Percentiles rank a stretch among this genome's conserved stretches.
Conservation (phyloP, 1,284 basidiomycete species). For the Ceratobasidium sp. region DNA sequence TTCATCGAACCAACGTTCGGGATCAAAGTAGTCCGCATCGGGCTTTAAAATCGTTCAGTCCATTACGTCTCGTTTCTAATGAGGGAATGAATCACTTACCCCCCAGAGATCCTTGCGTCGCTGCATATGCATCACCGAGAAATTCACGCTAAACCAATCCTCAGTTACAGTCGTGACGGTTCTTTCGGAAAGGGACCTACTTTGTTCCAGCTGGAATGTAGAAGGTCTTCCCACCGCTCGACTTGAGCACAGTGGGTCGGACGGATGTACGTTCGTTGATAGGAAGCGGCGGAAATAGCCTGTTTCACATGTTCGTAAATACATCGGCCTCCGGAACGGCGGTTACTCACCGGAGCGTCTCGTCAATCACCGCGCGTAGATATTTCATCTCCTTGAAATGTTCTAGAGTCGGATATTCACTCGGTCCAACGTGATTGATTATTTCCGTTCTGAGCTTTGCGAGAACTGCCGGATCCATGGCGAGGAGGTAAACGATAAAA, state of each 20-base stretch:
- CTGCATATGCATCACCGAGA: conserved; percentile 71
- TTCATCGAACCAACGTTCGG: conserved; percentile 69
- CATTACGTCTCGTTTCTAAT: not conserved
- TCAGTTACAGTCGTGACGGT: conserved; percentile 7
- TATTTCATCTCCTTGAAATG: conserved; percentile 48
- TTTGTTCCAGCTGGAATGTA: conserved; percentile 66
- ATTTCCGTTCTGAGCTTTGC: conserved; percentile 49
- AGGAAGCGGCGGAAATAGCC: conserved; percentile 69
- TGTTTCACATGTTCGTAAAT: conserved; percentile 13
- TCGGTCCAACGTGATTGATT: conserved; percentile 41
- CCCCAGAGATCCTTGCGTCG: conserved; percentile 73
- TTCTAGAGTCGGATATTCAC: conserved; percentile 41
- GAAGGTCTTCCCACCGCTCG: conserved; percentile 59
- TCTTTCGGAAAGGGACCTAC: conserved; percentile 53
- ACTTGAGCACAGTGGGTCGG: conserved; percentile 49
- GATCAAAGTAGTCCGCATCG: conserved; percentile 64
- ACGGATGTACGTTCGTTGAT: conserved; percentile 18
- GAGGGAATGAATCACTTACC: not conserved
- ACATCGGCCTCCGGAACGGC: not conserved
- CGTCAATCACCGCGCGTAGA: conserved; percentile 21
- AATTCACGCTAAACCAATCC: conserved; percentile 56
- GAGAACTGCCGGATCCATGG: conserved; percentile 46
- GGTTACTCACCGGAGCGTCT: conserved; percentile 28
- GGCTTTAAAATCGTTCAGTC: conserved; percentile 59
- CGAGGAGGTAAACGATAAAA: conserved; percentile 50